Percentiles rank a stretch among this genome's conserved stretches.
Conservation (phyloP, 129 eudicot species). For the Tagetes erecta region DNA sequence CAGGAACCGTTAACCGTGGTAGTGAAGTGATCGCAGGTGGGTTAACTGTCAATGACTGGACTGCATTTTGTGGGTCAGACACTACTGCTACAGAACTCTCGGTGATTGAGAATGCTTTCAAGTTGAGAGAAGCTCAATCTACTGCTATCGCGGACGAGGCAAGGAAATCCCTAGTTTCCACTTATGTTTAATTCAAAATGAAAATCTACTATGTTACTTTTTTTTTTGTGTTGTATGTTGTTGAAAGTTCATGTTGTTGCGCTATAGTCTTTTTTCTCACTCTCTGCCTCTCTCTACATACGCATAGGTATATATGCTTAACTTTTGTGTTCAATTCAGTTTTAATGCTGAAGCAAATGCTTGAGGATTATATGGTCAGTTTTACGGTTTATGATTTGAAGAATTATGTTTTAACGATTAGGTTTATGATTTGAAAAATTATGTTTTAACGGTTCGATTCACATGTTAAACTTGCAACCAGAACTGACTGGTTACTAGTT, state of each 20-base stretch:
- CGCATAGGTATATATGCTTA: background rate
- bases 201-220: background rate
- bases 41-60: conserved; percentile 92
- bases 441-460: background rate
- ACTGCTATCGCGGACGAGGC: conserved; percentile 56
- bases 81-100: conserved; percentile 92
- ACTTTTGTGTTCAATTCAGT: background rate
- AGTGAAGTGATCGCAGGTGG: conserved; percentile 93
- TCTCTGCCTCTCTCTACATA: background rate
- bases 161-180: conserved; percentile 6
- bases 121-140: conserved; percentile 83
- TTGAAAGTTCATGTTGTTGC: conserved; percentile 12
- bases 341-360: background rate
- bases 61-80: conserved; percentile 90
- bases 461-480: too few species aligned
- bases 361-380: background rate
- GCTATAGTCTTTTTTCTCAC: background rate
- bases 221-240: conserved; percentile 4
- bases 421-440: background rate
- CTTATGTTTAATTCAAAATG: conserved; percentile 1
- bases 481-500: too few species aligned
- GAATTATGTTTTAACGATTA: background rate
- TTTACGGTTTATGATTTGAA: background rate
- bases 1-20: conserved; percentile 96
- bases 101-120: conserved; percentile 86